These are phyloP conservation scores for Hyaloscypha hepaticicola DNA, from an alignment of 495 filamentous ascomycete species.

Conservation along the genomic window DNA sequence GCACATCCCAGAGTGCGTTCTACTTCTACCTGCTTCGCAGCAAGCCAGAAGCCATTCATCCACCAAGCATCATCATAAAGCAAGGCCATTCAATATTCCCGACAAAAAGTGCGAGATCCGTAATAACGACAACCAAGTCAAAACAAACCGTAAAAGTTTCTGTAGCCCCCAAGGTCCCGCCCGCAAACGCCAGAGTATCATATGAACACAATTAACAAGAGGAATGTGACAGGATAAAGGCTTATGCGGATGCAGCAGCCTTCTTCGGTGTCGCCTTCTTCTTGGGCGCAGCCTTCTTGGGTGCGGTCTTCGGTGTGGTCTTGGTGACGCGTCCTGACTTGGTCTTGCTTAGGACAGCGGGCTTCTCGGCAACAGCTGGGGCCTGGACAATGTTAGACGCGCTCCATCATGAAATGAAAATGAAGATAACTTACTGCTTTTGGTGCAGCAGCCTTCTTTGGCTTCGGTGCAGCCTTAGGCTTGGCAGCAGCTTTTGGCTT, in stretches of 20 bases:
- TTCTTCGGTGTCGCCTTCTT: constrained; percentile 47
- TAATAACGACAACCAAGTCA: constrained; percentile 4
- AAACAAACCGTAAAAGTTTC: background rate
- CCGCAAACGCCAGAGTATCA: constrained; percentile 2
- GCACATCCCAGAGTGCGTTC: background rate
- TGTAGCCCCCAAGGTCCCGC: constrained; percentile 2
- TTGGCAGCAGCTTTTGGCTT: constrained; percentile 62
- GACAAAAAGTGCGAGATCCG: background rate
- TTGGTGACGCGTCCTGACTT: constrained; percentile 83
- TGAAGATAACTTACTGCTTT: constrained; percentile 20
- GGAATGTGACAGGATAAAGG: background rate
- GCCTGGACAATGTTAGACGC: constrained; percentile 39
- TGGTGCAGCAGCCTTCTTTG: constrained; percentile 24
- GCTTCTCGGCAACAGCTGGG: constrained; percentile 63
- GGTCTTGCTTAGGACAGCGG: constrained; percentile 68
- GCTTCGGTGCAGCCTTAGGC: constrained; percentile 52
- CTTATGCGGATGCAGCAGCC: constrained; percentile 40
- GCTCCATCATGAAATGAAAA: background rate
- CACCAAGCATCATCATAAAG: constrained; percentile 5
- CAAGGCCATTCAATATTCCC: background rate
- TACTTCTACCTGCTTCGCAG: background rate
- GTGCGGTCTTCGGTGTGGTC: constrained; percentile 52
- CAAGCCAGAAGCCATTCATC: background rate
- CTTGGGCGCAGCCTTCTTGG: constrained; percentile 51
- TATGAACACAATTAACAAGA: background rate